phyloP scores from a whole-genome alignment of 208 protist genomes.

The Crithidia expoeki region DNA sequence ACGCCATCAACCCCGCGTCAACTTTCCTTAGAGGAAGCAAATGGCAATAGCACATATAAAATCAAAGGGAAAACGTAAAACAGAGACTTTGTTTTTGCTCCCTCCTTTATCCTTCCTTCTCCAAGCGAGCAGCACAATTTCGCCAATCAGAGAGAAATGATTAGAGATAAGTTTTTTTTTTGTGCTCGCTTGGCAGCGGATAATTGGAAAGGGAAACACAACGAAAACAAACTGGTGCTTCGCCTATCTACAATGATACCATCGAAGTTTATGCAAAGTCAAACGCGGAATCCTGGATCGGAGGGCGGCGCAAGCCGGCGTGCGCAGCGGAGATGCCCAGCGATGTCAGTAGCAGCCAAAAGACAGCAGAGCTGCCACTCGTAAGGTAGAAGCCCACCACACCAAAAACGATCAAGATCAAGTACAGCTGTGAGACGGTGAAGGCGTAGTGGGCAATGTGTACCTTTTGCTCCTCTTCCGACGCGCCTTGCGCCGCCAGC shows the following conservation, averaged over 20 bases:
- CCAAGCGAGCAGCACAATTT: neutral
- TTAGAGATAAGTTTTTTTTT: neutral
- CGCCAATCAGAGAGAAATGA: neutral
- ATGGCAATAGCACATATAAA: neutral
- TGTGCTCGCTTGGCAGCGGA: neutral
- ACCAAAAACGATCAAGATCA: slow-evolving; percentile 58
- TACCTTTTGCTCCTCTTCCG: slow-evolving; percentile 43
- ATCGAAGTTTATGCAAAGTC: slow-evolving; percentile 45
- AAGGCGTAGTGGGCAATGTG: slow-evolving; percentile 32
- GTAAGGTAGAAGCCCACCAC: slow-evolving; percentile 80
- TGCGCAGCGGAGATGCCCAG: slow-evolving; percentile 63
- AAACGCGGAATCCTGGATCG: slow-evolving; percentile 57
- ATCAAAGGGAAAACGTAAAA: no score
- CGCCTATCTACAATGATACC: neutral
- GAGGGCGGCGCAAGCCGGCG: slow-evolving; percentile 60
- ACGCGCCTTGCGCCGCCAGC: slow-evolving; percentile 22
- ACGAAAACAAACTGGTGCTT: neutral
- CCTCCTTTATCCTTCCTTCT: neutral
- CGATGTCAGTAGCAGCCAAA: slow-evolving; percentile 81
- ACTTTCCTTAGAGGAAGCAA: neutral
- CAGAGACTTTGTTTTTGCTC: no score
- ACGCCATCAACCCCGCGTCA: neutral
- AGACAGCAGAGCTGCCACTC: slow-evolving; percentile 80
- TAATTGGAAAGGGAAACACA: neutral
- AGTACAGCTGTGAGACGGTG: slow-evolving; percentile 68